Conservation (phyloP, 2,329 filamentous ascomycete species). For the Epichloe elymi region DNA sequence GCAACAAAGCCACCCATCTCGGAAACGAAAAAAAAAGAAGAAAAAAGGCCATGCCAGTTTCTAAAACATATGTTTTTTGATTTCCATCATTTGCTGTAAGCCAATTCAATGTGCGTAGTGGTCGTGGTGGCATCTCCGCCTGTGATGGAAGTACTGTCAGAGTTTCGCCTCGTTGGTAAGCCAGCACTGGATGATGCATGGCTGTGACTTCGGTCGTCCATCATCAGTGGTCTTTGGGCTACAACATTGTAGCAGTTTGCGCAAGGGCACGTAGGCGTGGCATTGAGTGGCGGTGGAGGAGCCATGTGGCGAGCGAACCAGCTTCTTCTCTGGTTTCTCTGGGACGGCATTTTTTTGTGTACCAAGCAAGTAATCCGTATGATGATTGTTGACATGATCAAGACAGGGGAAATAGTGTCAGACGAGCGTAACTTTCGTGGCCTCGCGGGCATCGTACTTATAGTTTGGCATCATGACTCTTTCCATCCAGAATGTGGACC, state of each 20-base stretch:
- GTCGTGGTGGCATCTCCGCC: neutral
- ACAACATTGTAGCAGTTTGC: constrained; percentile 10
- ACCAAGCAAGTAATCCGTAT: no score
- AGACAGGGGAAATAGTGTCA: no score
- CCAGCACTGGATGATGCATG: neutral
- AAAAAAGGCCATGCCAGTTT: neutral
- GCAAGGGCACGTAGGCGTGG: constrained; percentile 23
- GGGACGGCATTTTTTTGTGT: constrained; percentile 17
- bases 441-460: neutral
- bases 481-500: neutral
- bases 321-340: constrained; percentile 16
- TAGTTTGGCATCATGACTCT: neutral
- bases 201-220: neutral
- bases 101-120: neutral
- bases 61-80: no score
- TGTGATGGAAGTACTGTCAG: neutral
- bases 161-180: neutral
- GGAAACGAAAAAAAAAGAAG: neutral
- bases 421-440: no score
- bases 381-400: no score
- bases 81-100: neutral
- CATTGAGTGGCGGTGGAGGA: constrained; percentile 24
- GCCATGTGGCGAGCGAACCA: constrained; percentile 29
- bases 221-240: neutral
- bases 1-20: no score